Conservation (phyloP, 164 flowering plant species). For the Pachysandra terminalis region DNA sequence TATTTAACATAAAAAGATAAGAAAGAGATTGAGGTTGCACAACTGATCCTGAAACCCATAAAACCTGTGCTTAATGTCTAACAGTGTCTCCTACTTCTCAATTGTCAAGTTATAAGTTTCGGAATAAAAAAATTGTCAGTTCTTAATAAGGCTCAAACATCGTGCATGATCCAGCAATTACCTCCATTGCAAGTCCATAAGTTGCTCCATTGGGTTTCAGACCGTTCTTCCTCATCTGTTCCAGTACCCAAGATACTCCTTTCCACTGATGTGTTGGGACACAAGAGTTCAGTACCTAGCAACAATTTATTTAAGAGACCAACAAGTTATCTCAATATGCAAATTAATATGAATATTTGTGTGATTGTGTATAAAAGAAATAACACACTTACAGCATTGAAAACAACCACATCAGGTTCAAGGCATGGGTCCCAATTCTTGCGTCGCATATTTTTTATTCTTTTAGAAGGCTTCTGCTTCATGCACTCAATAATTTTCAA, state of each 20-base stretch:
- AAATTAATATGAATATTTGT: too few relatives aligned
- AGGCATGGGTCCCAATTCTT: constrained; percentile 81
- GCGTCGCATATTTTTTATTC: constrained; percentile 35
- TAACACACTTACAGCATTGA: constrained; percentile 86
- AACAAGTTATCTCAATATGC: neutral
- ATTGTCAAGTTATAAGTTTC: too few relatives aligned
- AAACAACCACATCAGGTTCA: constrained; percentile 88
- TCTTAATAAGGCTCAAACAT: too few relatives aligned
- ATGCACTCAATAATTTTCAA: constrained; percentile 62
- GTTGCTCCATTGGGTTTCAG: constrained; percentile 82
- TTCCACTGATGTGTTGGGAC: constrained; percentile 74
- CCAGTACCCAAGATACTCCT: constrained; percentile 90
- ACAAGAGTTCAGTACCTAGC: constrained; percentile 89
- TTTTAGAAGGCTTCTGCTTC: constrained; percentile 65
- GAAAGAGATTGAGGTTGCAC: neutral
- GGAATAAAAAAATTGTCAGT: too few relatives aligned
- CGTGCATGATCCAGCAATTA: constrained; percentile 20
- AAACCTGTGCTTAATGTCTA: too few relatives aligned
- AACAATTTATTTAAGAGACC: constrained; percentile 12
- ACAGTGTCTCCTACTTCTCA: neutral
- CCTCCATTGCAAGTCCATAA: constrained; percentile 99
- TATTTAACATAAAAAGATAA: too few relatives aligned
- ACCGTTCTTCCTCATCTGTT: constrained; percentile 66
- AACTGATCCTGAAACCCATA: too few relatives aligned
- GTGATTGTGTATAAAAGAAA: neutral